Evolutionary conservation across 1,139 yeast genomes (phyloP).

Genomic region (Yamadazyma blattariae): DNA sequence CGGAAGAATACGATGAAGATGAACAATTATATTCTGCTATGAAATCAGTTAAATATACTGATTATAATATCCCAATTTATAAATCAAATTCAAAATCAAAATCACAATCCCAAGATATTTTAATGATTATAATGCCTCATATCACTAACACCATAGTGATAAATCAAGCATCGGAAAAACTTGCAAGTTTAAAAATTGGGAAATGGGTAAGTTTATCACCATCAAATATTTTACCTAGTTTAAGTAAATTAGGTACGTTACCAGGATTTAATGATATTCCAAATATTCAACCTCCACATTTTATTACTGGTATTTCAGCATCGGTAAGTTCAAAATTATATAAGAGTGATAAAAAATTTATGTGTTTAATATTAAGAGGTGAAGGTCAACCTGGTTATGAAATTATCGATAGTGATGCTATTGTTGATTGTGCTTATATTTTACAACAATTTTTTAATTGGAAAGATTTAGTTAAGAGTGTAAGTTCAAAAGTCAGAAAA

Average conservation of each 20-base stretch:
- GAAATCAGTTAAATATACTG: slow-evolving; percentile 21
- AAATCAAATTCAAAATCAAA: too few species aligned
- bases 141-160: slow-evolving; percentile 28
- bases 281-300: slow-evolving; percentile 50
- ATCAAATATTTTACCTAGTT: slow-evolving; percentile 28
- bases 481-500: slow-evolving; percentile 31
- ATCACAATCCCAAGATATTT: slow-evolving; percentile 4
- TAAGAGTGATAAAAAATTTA: slow-evolving; percentile 10
- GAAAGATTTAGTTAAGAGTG: slow-evolving; percentile 20
- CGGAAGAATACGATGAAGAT: slow-evolving; percentile 49
- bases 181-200: slow-evolving; percentile 13
- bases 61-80: slow-evolving; percentile 23
- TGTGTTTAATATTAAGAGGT: slow-evolving; percentile 40
- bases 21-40: slow-evolving; percentile 49
- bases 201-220: slow-evolving; percentile 36
- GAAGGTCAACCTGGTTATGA: slow-evolving; percentile 62
- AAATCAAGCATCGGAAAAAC: slow-evolving; percentile 26
- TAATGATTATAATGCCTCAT: slow-evolving; percentile 31
- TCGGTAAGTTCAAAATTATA: slow-evolving; percentile 33
- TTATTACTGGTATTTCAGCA: slow-evolving; percentile 51
- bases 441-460: slow-evolving; percentile 16
- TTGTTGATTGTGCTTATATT: slow-evolving; percentile 31
- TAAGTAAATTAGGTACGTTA: slow-evolving; percentile 20
- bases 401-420: slow-evolving; percentile 35
- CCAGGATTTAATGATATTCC: slow-evolving; percentile 22